These are phyloP conservation scores for Epichloe brachyelytri DNA, from an alignment of 2,329 filamentous ascomycete genomes.

Conservation along the genomic window DNA sequence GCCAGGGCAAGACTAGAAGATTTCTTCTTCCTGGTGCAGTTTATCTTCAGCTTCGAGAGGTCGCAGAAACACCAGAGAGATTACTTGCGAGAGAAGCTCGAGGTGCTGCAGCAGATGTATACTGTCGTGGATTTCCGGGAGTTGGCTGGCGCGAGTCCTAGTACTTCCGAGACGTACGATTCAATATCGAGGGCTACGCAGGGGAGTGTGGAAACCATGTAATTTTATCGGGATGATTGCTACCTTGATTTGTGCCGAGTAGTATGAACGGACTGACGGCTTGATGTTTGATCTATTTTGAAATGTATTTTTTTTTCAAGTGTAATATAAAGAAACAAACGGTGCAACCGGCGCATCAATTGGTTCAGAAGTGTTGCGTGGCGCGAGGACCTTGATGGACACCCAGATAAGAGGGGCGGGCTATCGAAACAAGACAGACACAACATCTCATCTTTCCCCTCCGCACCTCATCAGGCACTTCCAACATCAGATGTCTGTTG, in stretches of 20 bases:
- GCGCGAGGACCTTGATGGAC: neutral
- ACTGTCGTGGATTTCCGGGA: slow-evolving; percentile 16
- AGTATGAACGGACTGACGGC: too few relatives aligned
- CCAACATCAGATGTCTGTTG: neutral
- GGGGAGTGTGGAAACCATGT: neutral
- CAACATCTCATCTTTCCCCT: neutral
- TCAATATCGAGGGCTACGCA: slow-evolving; percentile 1
- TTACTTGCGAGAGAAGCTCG: slow-evolving; percentile 27
- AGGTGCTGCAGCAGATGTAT: slow-evolving; percentile 19
- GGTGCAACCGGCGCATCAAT: too few relatives aligned
- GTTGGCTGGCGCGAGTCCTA: slow-evolving; percentile 13
- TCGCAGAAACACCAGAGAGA: slow-evolving; percentile 32
- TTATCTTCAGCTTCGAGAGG: slow-evolving; percentile 35
- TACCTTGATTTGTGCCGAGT: too few relatives aligned
- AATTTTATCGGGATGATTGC: neutral
- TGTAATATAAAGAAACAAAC: fast-evolving
- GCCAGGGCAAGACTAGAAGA: slow-evolving; percentile 37
- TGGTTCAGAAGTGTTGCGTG: neutral
- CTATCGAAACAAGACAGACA: too few relatives aligned
- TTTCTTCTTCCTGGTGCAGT: slow-evolving; percentile 37
- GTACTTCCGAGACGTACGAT: slow-evolving; percentile 1
- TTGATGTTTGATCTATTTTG: too few relatives aligned
- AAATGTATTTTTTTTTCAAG: too few relatives aligned
- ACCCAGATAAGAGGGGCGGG: neutral
- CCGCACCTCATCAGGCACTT: neutral